A percentile compares a stretch with the other conserved stretches of the same genome.
Evolutionary conservation across 176 grass and related monocot species (phyloP).

Genomic region (Poa annua): DNA sequence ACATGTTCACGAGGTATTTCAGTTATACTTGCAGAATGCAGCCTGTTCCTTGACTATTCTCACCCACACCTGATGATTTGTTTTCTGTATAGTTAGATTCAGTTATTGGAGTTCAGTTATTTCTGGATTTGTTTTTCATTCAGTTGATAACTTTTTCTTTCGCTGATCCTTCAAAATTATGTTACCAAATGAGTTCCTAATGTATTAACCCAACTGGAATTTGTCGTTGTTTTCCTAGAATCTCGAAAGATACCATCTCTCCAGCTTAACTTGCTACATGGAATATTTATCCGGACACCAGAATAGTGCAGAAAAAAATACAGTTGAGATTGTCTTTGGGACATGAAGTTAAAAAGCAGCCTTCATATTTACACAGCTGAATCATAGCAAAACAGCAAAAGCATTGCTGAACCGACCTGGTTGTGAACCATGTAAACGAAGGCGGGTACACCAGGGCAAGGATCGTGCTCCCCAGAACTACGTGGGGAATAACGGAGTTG

Average conservation of each 20-base stretch:
- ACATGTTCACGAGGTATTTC: not conserved
- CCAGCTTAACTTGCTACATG: not conserved
- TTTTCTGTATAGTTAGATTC: not conserved
- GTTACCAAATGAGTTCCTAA: not conserved
- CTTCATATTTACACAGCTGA: not conserved
- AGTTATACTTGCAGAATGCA: not conserved
- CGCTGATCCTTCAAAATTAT: not conserved
- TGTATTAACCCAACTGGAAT: not conserved
- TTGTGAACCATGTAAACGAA: slow-evolving; percentile 98
- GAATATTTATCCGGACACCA: not conserved
- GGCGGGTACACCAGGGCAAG: slow-evolving; percentile 87
- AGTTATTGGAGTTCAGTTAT: not conserved
- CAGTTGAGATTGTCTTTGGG: not conserved
- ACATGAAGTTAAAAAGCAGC: too few relatives aligned
- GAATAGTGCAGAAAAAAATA: not conserved
- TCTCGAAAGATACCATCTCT: slow-evolving; percentile 2
- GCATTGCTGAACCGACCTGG: slow-evolving; percentile 45
- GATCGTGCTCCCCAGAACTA: slow-evolving; percentile 85
- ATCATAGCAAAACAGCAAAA: slow-evolving; percentile 12
- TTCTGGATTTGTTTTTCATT: not conserved
- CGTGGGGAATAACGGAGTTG: slow-evolving; percentile 84
- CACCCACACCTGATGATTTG: not conserved
- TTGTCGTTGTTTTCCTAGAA: not conserved
- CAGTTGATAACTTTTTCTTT: not conserved
- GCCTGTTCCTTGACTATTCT: not conserved